phyloP scores from a whole-genome alignment of 257 asterid species.

The Nicotiana obtusifolia region DNA sequence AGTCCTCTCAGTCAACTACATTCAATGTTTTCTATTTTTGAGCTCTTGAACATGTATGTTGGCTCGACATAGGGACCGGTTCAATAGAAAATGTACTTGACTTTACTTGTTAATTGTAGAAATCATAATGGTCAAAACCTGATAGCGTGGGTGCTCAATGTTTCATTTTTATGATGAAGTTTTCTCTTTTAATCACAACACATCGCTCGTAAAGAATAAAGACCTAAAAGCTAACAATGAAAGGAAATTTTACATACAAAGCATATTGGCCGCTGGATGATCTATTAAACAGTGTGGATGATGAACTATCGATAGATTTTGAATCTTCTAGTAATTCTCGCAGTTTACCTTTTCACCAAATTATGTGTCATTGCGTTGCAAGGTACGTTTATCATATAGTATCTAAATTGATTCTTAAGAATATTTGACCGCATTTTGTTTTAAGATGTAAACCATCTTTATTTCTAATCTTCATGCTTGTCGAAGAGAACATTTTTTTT shows the following conservation, averaged over 20 bases:
- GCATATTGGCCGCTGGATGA: not conserved
- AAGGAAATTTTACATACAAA: not conserved
- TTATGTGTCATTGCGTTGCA: not conserved
- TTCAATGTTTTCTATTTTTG: no score
- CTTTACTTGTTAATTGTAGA: not conserved
- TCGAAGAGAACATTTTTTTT: not conserved
- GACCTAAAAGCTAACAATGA: not conserved
- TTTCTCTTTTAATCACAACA: not conserved
- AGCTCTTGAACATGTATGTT: not conserved
- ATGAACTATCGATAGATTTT: not conserved
- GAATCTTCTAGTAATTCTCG: not conserved
- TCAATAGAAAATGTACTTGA: not conserved
- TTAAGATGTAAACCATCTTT: no score
- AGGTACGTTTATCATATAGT: not conserved
- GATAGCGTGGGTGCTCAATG: not conserved
- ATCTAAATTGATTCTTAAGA: not conserved
- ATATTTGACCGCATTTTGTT: no score
- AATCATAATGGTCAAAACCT: not conserved
- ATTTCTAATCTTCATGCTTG: no score
- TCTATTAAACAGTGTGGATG: no score
- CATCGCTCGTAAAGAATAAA: not conserved
- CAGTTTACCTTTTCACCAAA: not conserved
- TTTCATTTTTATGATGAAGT: not conserved
- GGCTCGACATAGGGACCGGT: not conserved
- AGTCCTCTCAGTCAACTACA: no score